These are phyloP conservation scores for Penium margaritaceum DNA, from an alignment of 139 green algal genomes.

Conservation along the genomic window DNA sequence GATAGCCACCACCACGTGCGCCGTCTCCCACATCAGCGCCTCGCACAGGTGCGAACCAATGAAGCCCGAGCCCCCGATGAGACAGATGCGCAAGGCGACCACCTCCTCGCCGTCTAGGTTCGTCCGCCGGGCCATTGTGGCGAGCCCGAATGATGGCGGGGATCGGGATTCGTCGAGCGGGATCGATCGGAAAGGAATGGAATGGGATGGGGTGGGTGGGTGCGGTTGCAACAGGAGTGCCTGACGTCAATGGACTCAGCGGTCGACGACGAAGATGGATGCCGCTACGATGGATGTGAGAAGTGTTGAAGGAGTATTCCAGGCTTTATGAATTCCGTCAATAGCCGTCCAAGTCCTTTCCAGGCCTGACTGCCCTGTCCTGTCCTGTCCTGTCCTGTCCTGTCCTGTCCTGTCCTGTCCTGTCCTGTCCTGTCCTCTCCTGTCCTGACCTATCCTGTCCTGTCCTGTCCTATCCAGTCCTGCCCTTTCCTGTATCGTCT, in stretches of 20 bases:
- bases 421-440: not conserved
- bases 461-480: constrained; percentile 4
- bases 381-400: not conserved
- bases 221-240: too few relatives aligned
- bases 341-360: too few relatives aligned
- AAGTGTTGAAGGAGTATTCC: too few relatives aligned
- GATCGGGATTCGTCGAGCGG: too few relatives aligned
- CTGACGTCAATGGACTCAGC: too few relatives aligned
- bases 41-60: constrained; percentile 33
- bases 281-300: too few relatives aligned
- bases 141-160: too few relatives aligned
- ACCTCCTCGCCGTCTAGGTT: constrained; percentile 22
- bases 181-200: too few relatives aligned
- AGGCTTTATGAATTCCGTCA: too few relatives aligned
- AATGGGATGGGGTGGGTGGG: too few relatives aligned
- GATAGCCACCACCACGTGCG: constrained; percentile 29
- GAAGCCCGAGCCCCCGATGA: constrained; percentile 37
- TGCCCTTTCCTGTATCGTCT: not conserved
- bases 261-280: too few relatives aligned
- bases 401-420: not conserved
- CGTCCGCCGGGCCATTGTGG: not conserved
- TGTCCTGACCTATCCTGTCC: constrained; percentile 8
- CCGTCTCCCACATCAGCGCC: constrained; percentile 29
- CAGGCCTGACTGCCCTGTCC: not conserved
- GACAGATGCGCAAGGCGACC: constrained; percentile 8